Base-by-base conservation (phyloP, 2,329 filamentous ascomycete genomes). In the Trichoderma harzianum region DNA sequence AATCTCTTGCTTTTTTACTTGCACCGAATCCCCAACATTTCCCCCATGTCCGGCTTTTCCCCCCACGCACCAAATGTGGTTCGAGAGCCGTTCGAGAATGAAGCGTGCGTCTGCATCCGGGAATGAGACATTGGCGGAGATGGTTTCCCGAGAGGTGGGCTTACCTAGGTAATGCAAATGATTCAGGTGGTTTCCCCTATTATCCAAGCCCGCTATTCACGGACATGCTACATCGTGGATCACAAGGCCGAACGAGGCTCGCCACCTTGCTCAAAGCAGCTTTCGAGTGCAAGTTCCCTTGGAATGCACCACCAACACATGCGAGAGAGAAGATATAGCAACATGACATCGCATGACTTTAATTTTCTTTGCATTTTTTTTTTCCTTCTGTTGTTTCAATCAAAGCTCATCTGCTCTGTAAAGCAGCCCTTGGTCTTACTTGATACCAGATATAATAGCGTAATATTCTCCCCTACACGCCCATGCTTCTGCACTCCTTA, bases 381-480 rank as follows among this genome's bases (percentile, higher is more conserved):
- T 32, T 26, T 39, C 11, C 4, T 7, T 8, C 32, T 18, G 43
- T 26, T 26, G 18, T 4, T 36, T n/a, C n/a, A 34, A 61, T 53
- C 32, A 28, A 28, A 34, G 39, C 28, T 26, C 39, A 14, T 69
- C 30, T 69, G 24, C 28, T 53, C 57, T n/a, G 57, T 39, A 69
- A 39, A 60, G n/a, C 11, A 21, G 39, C 4, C 39, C 16, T 53
- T 12, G 12, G 39, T 21, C 18, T 64, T n/a, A 63, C 28, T 64
- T 14, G 39, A 43, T 70, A 18, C 16, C 47, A 43, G 6, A 64
- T 7, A 36, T 34, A 10, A 64, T 39, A 55, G 39, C 30, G 60
- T 55, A 39, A 43, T 58, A 43, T 67, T n/a, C 62, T 58, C 64
- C 34, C 24, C 55, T 57, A 32, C 62, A 47, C 70, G 70, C 70